Percentiles rank a stretch among this genome's conserved stretches.
Evolutionary conservation across 495 filamentous ascomycete species (phyloP).

Genomic region (Penicillium manginii): DNA sequence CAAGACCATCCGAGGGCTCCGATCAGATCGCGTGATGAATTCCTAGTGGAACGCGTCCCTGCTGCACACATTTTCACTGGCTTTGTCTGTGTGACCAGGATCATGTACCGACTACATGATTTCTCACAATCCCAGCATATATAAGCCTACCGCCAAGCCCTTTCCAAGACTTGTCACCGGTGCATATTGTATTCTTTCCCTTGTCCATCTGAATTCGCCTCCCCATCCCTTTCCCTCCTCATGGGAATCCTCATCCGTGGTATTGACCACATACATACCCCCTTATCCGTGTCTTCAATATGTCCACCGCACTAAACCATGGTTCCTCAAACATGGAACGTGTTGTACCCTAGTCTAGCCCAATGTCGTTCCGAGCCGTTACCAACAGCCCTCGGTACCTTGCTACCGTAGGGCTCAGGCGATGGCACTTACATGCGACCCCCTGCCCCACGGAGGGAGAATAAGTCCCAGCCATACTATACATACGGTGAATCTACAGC

Average conservation of each 20-base stretch:
- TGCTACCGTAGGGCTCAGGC: not conserved
- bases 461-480: not conserved
- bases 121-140: conserved; percentile 14
- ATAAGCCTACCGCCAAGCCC: conserved; percentile 35
- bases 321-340: conserved; percentile 9
- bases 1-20: conserved; percentile 1
- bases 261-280: conserved; percentile 2
- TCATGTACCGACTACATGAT: not conserved
- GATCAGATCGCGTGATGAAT: not conserved
- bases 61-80: not conserved
- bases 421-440: conserved; percentile 4
- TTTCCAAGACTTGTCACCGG: conserved; percentile 17
- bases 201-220: conserved; percentile 15
- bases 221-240: not conserved
- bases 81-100: conserved; percentile 1
- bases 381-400: conserved; percentile 7
- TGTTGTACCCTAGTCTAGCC: conserved; percentile 4
- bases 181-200: conserved; percentile 14
- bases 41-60: not conserved
- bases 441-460: conserved; percentile 1
- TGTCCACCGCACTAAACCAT: conserved; percentile 16
- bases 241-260: conserved; percentile 13
- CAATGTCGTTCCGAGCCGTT: conserved; percentile 10
- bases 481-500: not conserved
- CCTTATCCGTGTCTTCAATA: conserved; percentile 6